These are phyloP conservation scores for Camelina sativa DNA, from an alignment of 345 rosid species.

Conservation along the genomic window DNA sequence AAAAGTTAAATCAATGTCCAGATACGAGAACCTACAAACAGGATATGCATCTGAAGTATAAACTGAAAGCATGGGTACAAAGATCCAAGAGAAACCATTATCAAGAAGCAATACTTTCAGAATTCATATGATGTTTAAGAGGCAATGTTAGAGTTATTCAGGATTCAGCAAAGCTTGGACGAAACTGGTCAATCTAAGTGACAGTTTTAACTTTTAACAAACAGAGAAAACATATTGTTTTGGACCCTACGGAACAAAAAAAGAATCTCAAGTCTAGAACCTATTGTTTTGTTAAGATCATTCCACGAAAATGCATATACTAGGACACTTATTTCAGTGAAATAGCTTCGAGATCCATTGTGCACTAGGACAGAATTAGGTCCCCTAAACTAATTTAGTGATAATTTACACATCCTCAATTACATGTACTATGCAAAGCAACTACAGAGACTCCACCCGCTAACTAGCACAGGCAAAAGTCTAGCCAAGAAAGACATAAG, in stretches of 20 bases:
- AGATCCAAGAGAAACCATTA: not conserved
- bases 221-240: not conserved
- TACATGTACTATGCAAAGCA: not conserved
- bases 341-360: not conserved
- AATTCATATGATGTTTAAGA: not conserved
- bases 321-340: not conserved
- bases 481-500: not conserved
- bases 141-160: constrained; percentile 1
- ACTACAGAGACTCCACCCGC: not conserved
- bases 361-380: not conserved
- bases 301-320: not conserved
- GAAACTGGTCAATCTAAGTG: not conserved
- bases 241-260: constrained; percentile 10
- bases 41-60: not conserved
- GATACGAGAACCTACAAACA: not conserved
- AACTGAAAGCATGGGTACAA: not conserved
- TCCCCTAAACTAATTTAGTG: not conserved
- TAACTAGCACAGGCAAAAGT: not conserved
- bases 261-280: constrained; percentile 13
- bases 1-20: not conserved
- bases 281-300: not conserved
- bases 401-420: not conserved
- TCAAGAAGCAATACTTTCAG: not conserved
- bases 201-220: not conserved
- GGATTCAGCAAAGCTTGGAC: not conserved